Base-by-base conservation (phyloP, 139 green algal species). In the Parachlorella kessleri region DNA sequence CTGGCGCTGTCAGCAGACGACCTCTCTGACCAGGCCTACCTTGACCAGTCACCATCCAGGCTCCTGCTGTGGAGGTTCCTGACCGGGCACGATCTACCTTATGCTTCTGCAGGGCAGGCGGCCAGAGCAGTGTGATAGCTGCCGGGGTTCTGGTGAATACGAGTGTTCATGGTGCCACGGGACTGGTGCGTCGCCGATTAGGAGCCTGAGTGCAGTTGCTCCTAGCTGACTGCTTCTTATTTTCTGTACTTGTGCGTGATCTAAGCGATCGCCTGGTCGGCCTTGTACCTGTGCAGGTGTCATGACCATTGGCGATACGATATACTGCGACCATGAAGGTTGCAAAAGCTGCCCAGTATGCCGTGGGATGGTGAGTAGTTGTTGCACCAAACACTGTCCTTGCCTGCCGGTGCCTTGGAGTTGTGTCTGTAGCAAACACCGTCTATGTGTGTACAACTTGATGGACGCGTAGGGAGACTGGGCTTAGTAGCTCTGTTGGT, bases 161-260 rank as follows among this genome's bases (percentile, higher is more conserved):
- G 75, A 80, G 21, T 80, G 75, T 26, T 24, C 37, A 18, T 80
- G 75, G 75, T 80, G 75, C n/a, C 55, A 80, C 32, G 75, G 75
- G 48, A 80, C 75, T 75, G 75, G 75, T 37, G 75, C n/a, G n/a
- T n/a, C n/a, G n/a, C n/a, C n/a, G n/a, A n/a, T n/a, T n/a, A n/a
- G n/a, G n/a, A n/a, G n/a, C n/a, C n/a, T n/a, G n/a, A n/a, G n/a
- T n/a, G n/a, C n/a, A n/a, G n/a, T n/a, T n/a, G n/a, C n/a, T n/a
- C n/a, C n/a, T n/a, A n/a, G n/a, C n/a, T n/a, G n/a, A n/a, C n/a
- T n/a, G n/a, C n/a, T n/a, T n/a, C n/a, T n/a, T n/a, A n/a, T n/a
- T n/a, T n/a, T n/a, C n/a, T n/a, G n/a, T n/a, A n/a, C n/a, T n/a
- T n/a, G n/a, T n/a, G n/a, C n/a, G n/a, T n/a, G n/a, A n/a, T n/a